Conservation (phyloP, 1,139 yeast species). For the Hyphopichia fennica region DNA sequence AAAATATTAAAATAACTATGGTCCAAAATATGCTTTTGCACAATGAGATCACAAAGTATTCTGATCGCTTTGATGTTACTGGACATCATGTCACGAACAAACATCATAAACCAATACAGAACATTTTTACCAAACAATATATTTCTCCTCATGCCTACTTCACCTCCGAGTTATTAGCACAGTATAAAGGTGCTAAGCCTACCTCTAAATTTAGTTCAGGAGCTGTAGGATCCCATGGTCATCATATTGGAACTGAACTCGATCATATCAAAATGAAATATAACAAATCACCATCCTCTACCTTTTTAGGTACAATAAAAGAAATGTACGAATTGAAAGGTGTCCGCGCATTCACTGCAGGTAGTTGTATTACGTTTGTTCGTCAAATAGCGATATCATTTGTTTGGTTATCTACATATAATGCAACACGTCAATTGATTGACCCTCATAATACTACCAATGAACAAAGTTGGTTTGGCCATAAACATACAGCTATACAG, state of each 20-base stretch:
- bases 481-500: conserved; percentile 38
- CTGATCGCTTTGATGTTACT: conserved; percentile 26
- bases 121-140: conserved; percentile 34
- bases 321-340: conserved; percentile 82
- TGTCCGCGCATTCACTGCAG: conserved; percentile 74
- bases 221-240: conserved; percentile 11
- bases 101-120: conserved; percentile 26
- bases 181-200: conserved; percentile 24
- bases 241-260: conserved; percentile 12
- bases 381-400: conserved; percentile 80
- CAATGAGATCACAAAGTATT: conserved; percentile 32
- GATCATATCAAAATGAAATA: conserved; percentile 25
- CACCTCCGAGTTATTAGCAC: conserved; percentile 35
- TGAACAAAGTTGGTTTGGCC: conserved; percentile 50
- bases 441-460: conserved; percentile 52
- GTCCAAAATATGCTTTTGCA: conserved; percentile 59
- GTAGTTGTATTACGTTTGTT: conserved; percentile 73
- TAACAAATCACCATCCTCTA: conserved; percentile 55
- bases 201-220: conserved; percentile 20
- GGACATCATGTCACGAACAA: conserved; percentile 19
- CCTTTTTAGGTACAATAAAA: conserved; percentile 51
- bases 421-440: conserved; percentile 67
- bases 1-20: conserved; percentile 82
- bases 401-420: conserved; percentile 83
- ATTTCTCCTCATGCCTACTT: conserved; percentile 47